Percentiles rank a stretch among this genome's conserved stretches.
These are phyloP conservation scores for Eutypa lata DNA, from an alignment of 2,329 filamentous ascomycete species.

Conservation along the genomic window DNA sequence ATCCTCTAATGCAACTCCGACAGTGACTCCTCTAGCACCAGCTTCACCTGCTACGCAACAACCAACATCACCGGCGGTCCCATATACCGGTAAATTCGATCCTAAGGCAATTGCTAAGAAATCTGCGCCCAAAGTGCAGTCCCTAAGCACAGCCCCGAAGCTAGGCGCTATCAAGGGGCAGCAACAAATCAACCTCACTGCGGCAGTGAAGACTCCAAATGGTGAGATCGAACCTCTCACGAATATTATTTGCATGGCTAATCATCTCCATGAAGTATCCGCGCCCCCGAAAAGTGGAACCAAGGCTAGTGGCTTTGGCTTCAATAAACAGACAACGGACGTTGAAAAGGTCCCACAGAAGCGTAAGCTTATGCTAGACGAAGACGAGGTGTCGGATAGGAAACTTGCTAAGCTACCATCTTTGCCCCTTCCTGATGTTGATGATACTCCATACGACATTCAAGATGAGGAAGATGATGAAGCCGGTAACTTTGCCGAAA, in stretches of 20 bases:
- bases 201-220: slow-evolving; percentile 30
- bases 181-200: slow-evolving; percentile 29
- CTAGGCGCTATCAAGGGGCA: slow-evolving; percentile 46
- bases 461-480: slow-evolving; percentile 65
- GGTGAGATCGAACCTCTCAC: slow-evolving; percentile 28
- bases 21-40: slow-evolving; percentile 43
- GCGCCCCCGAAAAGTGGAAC: slow-evolving; percentile 64
- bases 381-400: slow-evolving; percentile 81
- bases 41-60: slow-evolving; percentile 45
- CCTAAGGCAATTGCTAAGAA: slow-evolving; percentile 85
- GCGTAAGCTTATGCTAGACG: slow-evolving; percentile 78
- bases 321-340: slow-evolving; percentile 66
- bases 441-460: slow-evolving; percentile 58
- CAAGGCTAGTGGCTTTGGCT: slow-evolving; percentile 81
- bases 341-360: slow-evolving; percentile 65
- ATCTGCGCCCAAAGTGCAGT: slow-evolving; percentile 55
- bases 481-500: slow-evolving; percentile 72
- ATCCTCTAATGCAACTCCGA: slow-evolving; percentile 45
- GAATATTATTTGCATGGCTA: slow-evolving; percentile 12
- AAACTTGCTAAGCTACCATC: slow-evolving; percentile 90
- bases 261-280: slow-evolving; percentile 36
- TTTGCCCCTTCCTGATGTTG: slow-evolving; percentile 62
- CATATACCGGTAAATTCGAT: slow-evolving; percentile 78
- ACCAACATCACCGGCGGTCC: slow-evolving; percentile 49
- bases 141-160: slow-evolving; percentile 51